Evolutionary conservation across 352 stramenopile species (phyloP), one percentile per base, ranked within the genome.

Genomic region (Globisporangium nagaii): DNA sequence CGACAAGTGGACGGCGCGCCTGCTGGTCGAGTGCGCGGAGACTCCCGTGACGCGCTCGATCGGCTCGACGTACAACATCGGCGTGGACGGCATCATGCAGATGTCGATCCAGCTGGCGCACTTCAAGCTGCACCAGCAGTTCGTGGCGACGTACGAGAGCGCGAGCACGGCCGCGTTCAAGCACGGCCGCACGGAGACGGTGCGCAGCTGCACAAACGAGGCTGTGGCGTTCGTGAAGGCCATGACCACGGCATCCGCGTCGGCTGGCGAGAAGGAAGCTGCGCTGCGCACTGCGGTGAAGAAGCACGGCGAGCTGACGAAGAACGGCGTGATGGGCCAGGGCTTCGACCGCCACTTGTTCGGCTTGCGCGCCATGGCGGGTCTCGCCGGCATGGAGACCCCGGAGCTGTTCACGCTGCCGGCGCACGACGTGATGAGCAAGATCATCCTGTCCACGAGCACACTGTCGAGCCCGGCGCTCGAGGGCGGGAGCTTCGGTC

Each of bases 371-470:
- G 68, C 85, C 34, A 91, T 93, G 63, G 81, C 83, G 15, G 65
- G 75, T 8, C 37, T 90, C 36, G 58, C 88, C 36, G 76, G 71
- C 19, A 71, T 80, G 22, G 60, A 76, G 12, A 59, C 79, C 46
- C 86, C 83, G 0, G 76, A 84, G 53, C 67, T 97, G 12, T 96
- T 93, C 63, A 91, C 71, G 15, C 60, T 93, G 24, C 84, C 79
- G 17, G 77, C 81, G 19, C 80, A 91, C 48, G 69, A 86, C 32
- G 70, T 84, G 53, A 87, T 96, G 79, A 86, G 71, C 71, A 81
- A 90, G 52, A 96, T 96, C 55, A 94, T 95, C 43, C 42, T 97
- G 49, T 96, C 85, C n/a, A 96, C 89, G 45, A 96, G 84, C 53
- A 97, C 86, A 40, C 62, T 97, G 35, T 88, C 78, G 35, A 95